Conservation (phyloP, 257 asterid species). For the Scutellaria galericulata region DNA sequence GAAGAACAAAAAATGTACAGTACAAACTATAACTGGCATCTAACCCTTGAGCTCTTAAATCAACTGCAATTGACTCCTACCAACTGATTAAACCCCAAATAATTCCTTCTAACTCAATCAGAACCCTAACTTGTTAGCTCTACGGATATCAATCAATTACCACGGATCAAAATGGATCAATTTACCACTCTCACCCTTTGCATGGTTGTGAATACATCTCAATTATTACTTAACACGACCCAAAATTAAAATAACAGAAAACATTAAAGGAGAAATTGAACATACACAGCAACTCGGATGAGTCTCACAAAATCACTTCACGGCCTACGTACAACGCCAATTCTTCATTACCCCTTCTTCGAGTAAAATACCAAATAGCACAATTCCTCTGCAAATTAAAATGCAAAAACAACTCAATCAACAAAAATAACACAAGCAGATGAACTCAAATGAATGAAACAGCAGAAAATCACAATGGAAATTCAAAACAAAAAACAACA, state of each 20-base stretch:
- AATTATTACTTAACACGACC: slow-evolving; percentile 12
- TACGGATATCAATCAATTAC: slow-evolving; percentile 18
- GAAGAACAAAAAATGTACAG: too few relatives aligned
- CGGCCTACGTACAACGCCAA: slow-evolving; percentile 7
- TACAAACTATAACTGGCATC: background rate
- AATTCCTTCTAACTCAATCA: slow-evolving; percentile 5
- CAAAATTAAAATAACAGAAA: background rate
- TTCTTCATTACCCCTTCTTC: background rate
- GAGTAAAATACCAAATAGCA: background rate
- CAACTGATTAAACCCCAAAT: background rate
- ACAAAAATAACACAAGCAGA: background rate
- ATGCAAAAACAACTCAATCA: background rate
- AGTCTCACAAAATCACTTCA: slow-evolving; percentile 25
- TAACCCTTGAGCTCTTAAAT: background rate
- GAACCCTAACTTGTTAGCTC: slow-evolving; percentile 22
- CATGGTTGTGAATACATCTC: slow-evolving; percentile 14
- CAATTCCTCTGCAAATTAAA: slow-evolving; percentile 2
- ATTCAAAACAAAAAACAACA: background rate
- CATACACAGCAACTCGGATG: slow-evolving; percentile 7
- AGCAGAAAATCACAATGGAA: slow-evolving; percentile 10
- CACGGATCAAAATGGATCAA: background rate
- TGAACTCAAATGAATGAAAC: background rate
- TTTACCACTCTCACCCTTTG: background rate
- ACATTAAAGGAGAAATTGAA: background rate
- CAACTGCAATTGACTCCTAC: slow-evolving; percentile 4